A percentile compares a stretch with the other conserved stretches of the same genome.
Conservation (phyloP, 306 rosid species). For the Mimosa pudica region DNA sequence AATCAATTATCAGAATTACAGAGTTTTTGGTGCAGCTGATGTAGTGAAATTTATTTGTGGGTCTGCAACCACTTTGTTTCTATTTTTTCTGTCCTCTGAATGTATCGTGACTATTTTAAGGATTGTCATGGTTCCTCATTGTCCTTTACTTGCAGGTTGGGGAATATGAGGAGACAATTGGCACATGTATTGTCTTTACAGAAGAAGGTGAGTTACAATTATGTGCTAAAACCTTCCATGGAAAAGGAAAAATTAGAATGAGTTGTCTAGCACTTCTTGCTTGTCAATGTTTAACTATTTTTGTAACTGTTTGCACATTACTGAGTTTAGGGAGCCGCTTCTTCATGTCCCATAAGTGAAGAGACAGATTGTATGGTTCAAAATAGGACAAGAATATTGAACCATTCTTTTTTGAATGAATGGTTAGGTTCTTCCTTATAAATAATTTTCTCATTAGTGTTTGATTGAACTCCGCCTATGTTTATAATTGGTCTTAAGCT, state of each 20-base stretch:
- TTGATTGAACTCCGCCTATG: too few species aligned
- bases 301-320: conserved; percentile 15
- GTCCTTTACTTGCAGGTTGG: conserved; percentile 58
- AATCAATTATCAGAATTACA: conserved; percentile 10
- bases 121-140: conserved; percentile 24
- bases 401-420: background rate
- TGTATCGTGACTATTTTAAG: conserved; percentile 10
- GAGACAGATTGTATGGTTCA: background rate
- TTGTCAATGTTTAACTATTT: conserved; percentile 10
- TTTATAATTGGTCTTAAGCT: too few species aligned
- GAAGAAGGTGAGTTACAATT: conserved; percentile 57
- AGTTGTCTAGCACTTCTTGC: background rate
- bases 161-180: conserved; percentile 73
- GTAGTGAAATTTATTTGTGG: background rate
- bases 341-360: conserved; percentile 21
- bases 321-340: conserved; percentile 22
- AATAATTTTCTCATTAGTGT: background rate
- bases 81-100: conserved; percentile 1
- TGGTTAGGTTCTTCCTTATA: background rate
- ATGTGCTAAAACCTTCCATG: background rate
- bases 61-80: background rate
- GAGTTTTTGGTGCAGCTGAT: background rate
- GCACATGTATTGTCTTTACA: conserved; percentile 67
- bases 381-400: background rate
- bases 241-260: background rate